A percentile compares a stretch with the other conserved stretches of the same genome.
Evolutionary conservation across 1,284 basidiomycete species (phyloP).

Genomic region (Moesziomyces antarcticus): DNA sequence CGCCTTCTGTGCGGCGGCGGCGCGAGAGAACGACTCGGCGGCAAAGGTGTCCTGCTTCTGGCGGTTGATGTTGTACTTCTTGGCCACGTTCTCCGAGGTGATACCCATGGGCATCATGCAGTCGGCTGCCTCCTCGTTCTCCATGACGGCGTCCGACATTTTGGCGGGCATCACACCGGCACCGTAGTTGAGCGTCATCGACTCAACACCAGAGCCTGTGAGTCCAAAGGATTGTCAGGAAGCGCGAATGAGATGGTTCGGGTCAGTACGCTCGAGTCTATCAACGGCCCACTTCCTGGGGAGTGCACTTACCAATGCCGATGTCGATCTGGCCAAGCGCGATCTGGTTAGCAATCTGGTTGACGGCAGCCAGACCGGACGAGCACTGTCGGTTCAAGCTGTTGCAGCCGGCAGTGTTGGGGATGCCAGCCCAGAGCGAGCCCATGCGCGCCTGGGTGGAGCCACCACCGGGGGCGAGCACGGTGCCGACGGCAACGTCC

Average conservation of each 20-base stretch:
- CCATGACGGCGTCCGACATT: conserved; percentile 83
- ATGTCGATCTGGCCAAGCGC: conserved; percentile 74
- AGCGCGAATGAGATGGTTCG: conserved; percentile 61
- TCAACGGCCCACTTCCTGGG: conserved; percentile 69
- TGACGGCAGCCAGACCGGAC: conserved; percentile 87
- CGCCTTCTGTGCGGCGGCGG: conserved; percentile 83
- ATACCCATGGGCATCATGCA: conserved; percentile 96
- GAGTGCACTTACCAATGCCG: conserved; percentile 73
- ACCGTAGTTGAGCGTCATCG: conserved; percentile 80
- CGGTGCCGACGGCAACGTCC: conserved; percentile 82
- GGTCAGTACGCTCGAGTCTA: conserved; percentile 7
- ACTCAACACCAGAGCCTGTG: conserved; percentile 87
- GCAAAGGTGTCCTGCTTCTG: conserved; percentile 85
- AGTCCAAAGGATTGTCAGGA: no score
- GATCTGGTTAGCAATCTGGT: conserved; percentile 91
- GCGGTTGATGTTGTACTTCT: conserved; percentile 80
- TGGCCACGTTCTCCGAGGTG: conserved; percentile 94
- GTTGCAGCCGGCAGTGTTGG: conserved; percentile 74
- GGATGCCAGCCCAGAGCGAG: conserved; percentile 89
- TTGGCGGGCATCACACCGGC: conserved; percentile 77
- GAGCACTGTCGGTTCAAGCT: conserved; percentile 92
- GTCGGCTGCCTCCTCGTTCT: conserved; percentile 84
- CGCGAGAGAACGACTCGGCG: conserved; percentile 84
- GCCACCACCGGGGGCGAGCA: conserved; percentile 90
- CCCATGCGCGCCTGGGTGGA: conserved; percentile 94